Percentiles rank a stretch among this genome's conserved stretches.
These are phyloP conservation scores for Chlorella sp. DNA, from an alignment of 139 green algal species.

Conservation along the genomic window DNA sequence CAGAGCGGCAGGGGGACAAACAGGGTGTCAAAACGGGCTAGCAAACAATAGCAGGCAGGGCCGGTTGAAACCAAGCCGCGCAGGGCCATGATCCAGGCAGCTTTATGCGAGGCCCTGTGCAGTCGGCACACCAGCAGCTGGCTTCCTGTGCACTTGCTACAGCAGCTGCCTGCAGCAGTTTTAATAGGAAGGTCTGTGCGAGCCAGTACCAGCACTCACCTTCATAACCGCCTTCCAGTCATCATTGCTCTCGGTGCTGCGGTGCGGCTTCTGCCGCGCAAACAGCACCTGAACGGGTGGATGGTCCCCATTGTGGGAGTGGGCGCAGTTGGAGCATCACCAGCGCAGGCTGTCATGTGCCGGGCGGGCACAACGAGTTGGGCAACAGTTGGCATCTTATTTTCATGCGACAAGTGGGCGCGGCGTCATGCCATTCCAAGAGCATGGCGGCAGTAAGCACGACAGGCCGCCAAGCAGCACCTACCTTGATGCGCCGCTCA, in stretches of 20 bases:
- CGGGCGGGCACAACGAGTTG: no score
- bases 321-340: not conserved
- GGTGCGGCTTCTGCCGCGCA: slow-evolving; percentile 11
- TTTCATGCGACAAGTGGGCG: no score
- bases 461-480: not conserved
- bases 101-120: no score
- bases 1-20: not conserved
- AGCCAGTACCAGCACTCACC: not conserved
- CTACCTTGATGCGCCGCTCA: slow-evolving; percentile 22
- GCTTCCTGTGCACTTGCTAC: not conserved
- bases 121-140: not conserved
- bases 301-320: not conserved
- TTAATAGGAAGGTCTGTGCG: no score
- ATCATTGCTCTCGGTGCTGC: not conserved
- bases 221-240: slow-evolving; percentile 21
- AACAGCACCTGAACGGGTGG: not conserved
- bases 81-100: no score
- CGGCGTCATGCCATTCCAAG: no score
- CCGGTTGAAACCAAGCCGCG: not conserved
- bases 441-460: no score
- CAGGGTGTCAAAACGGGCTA: not conserved
- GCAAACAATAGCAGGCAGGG: not conserved
- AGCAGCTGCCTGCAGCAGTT: no score
- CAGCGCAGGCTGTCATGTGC: not conserved
- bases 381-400: no score